Percentiles rank a stretch among this genome's conserved stretches.
Conservation (phyloP, 1,139 yeast genomes). For the Yamadazyma atlantica region DNA sequence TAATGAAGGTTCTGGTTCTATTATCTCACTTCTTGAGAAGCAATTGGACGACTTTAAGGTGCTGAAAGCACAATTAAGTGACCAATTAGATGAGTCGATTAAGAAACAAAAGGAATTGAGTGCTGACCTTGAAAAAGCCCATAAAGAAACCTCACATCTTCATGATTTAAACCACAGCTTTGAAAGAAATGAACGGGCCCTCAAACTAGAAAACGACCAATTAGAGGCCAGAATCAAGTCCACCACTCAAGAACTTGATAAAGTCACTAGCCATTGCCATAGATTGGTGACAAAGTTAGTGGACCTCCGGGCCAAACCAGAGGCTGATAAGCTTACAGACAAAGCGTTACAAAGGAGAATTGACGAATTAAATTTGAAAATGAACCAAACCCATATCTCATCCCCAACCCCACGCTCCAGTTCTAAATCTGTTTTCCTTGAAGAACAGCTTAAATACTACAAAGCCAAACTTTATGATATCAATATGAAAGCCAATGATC, state of each 20-base stretch:
- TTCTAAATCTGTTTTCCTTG: slow-evolving; percentile 11
- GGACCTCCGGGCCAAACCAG: slow-evolving; percentile 15
- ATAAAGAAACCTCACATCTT: slow-evolving; percentile 6
- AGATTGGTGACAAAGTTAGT: slow-evolving; percentile 30
- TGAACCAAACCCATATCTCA: slow-evolving; percentile 9
- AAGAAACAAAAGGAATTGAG: slow-evolving; percentile 12
- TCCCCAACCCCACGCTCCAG: slow-evolving; percentile 6
- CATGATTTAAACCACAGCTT: slow-evolving; percentile 12
- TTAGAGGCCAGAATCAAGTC: slow-evolving; percentile 22
- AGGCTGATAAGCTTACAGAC: slow-evolving; percentile 4
- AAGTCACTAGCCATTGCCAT: slow-evolving; percentile 29
- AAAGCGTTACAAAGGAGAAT: slow-evolving; percentile 10
- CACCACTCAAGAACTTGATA: slow-evolving; percentile 24
- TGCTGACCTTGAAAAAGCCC: slow-evolving; percentile 3
- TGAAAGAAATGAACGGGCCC: slow-evolving; percentile 18
- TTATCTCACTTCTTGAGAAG: slow-evolving; percentile 31
- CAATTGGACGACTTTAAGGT: slow-evolving; percentile 33
- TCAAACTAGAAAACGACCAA: slow-evolving; percentile 20
- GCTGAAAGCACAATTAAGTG: slow-evolving; percentile 9
- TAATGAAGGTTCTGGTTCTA: slow-evolving; percentile 13
- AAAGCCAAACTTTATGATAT: slow-evolving; percentile 39
- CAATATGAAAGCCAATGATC: slow-evolving; percentile 44
- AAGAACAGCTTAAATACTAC: slow-evolving; percentile 34
- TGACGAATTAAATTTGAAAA: slow-evolving; percentile 11
- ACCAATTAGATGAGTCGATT: slow-evolving; percentile 8